Conservation (phyloP, 2,329 filamentous ascomycete genomes). For the Ambrosiella cleistominuta region DNA sequence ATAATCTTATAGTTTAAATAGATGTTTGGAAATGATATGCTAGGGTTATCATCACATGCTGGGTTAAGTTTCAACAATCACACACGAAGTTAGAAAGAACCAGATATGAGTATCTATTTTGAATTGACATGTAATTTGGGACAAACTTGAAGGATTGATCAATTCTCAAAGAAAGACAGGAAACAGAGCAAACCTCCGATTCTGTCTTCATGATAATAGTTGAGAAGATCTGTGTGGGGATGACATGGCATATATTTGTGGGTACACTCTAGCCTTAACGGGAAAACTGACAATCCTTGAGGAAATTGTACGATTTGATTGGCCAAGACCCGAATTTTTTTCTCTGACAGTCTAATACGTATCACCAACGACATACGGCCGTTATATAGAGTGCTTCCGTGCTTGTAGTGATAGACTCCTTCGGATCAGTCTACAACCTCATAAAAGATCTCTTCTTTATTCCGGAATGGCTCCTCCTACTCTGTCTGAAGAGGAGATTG, state of each 20-base stretch:
- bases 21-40: too few relatives aligned
- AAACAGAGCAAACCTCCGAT: too few relatives aligned
- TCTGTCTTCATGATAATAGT: too few relatives aligned
- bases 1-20: too few relatives aligned
- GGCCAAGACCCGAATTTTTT: conserved; percentile 5
- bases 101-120: too few relatives aligned
- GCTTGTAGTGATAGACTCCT: not conserved
- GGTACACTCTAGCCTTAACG: not conserved
- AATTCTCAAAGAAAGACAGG: too few relatives aligned
- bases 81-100: too few relatives aligned
- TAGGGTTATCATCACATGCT: too few relatives aligned
- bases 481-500: conserved; percentile 63
- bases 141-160: too few relatives aligned
- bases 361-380: not conserved
- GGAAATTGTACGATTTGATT: conserved; percentile 7
- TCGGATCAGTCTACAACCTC: not conserved
- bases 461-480: conserved; percentile 30
- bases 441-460: not conserved
- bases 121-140: too few relatives aligned
- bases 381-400: not conserved
- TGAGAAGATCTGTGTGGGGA: too few relatives aligned
- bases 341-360: not conserved
- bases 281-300: conserved; percentile 2
- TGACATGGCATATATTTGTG: not conserved
- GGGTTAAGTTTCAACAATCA: too few relatives aligned